phyloP scores from a whole-genome alignment of 2,329 filamentous ascomycete genomes.

The Stagonosporopsis tanaceti region DNA sequence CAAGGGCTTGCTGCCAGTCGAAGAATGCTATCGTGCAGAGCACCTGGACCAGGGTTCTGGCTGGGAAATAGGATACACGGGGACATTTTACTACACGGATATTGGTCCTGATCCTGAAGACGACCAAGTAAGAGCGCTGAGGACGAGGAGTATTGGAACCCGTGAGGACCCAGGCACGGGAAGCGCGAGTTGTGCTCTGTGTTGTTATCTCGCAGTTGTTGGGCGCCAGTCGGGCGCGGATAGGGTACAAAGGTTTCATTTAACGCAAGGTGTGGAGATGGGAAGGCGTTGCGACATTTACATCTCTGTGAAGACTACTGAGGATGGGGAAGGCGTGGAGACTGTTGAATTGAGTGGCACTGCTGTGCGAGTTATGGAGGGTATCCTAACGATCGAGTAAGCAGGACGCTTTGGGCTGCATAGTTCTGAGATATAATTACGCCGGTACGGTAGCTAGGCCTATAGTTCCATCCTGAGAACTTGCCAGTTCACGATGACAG shows the following conservation, averaged over 20 bases:
- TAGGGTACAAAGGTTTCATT: conserved; percentile 36
- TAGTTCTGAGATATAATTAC: no score
- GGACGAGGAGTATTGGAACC: conserved; percentile 66
- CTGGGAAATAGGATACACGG: conserved; percentile 62
- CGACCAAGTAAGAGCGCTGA: conserved; percentile 44
- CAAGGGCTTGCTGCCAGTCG: conserved; percentile 49
- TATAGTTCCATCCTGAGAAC: no score
- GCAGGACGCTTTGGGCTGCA: not conserved
- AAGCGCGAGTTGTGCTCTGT: conserved; percentile 56
- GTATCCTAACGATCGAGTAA: conserved; percentile 15
- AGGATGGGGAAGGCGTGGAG: conserved; percentile 45
- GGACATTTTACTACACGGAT: conserved; percentile 63
- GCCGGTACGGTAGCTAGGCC: no score
- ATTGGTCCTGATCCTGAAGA: conserved; percentile 50
- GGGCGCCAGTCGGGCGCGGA: conserved; percentile 36
- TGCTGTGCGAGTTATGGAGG: conserved; percentile 51
- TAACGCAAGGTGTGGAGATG: conserved; percentile 60
- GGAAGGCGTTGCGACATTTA: conserved; percentile 57
- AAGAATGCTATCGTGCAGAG: conserved; percentile 37
- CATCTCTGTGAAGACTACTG: conserved; percentile 52
- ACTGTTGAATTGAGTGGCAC: conserved; percentile 51
- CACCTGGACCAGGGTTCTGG: conserved; percentile 46
- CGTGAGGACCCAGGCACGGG: conserved; percentile 60
- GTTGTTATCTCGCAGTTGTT: conserved; percentile 49
- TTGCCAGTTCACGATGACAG: no score